Conservation (phyloP, 2,329 filamentous ascomycete species). For the Fusarium armeniacum region DNA sequence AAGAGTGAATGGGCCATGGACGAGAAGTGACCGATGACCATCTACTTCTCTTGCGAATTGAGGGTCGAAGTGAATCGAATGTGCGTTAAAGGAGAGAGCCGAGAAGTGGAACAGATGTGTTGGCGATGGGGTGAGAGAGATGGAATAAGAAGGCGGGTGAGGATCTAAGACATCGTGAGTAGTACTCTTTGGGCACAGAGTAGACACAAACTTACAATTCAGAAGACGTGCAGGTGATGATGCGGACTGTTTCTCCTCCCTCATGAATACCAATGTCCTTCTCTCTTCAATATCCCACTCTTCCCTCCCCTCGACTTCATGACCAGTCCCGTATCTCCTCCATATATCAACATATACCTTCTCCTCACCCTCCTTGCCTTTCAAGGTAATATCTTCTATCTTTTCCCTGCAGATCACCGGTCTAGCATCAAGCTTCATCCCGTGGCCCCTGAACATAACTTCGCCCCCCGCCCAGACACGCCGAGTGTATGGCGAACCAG, state of each 20-base stretch:
- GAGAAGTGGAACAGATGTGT: slow-evolving; percentile 90
- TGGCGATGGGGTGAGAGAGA: slow-evolving; percentile 75
- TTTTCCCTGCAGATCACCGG: slow-evolving; percentile 62
- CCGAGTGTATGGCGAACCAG: slow-evolving; percentile 77
- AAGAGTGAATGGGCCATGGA: slow-evolving; percentile 88
- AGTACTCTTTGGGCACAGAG: neutral
- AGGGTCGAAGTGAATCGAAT: slow-evolving; percentile 88
- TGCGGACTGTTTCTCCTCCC: slow-evolving; percentile 48
- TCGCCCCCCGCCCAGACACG: slow-evolving; percentile 92
- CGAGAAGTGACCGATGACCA: slow-evolving; percentile 79
- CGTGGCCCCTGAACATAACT: slow-evolving; percentile 65
- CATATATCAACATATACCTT: slow-evolving; percentile 67
- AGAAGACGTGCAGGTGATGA: slow-evolving; percentile 41
- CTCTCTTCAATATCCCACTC: slow-evolving; percentile 60
- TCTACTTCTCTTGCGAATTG: slow-evolving; percentile 78
- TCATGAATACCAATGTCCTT: slow-evolving; percentile 68
- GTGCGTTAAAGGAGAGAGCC: slow-evolving; percentile 91
- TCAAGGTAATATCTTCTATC: slow-evolving; percentile 57
- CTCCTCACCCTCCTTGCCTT: slow-evolving; percentile 54
- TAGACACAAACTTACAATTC: slow-evolving; percentile 47
- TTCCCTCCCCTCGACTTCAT: slow-evolving; percentile 38
- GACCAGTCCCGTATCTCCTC: slow-evolving; percentile 59
- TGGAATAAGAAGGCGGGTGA: slow-evolving; percentile 54
- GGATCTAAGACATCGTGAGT: slow-evolving; percentile 49
- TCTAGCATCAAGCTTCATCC: slow-evolving; percentile 57